These are phyloP conservation scores for Globisporangium sylvaticum DNA, from an alignment of 352 stramenopile species.

Conservation along the genomic window DNA sequence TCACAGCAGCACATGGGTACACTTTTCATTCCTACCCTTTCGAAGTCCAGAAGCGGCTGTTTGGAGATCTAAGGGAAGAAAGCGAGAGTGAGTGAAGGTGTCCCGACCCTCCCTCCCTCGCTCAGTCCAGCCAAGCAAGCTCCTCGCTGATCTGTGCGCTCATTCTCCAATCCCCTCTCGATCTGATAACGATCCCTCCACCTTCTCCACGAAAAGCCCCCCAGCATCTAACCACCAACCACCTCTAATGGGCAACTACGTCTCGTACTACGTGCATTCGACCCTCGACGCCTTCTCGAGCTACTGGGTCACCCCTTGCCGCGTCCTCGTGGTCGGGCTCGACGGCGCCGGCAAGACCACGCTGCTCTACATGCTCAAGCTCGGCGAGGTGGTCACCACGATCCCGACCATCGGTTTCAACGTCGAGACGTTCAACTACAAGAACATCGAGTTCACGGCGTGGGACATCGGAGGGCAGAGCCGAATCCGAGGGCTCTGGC, in stretches of 20 bases:
- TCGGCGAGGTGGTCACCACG: constrained; percentile 57
- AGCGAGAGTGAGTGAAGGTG: too few relatives aligned
- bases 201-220: too few relatives aligned
- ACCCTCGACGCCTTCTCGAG: constrained; percentile 24
- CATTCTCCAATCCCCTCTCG: too few relatives aligned
- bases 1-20: too few relatives aligned
- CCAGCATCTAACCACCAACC: background rate
- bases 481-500: constrained; percentile 65
- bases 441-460: constrained; percentile 70
- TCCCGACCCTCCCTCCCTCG: too few relatives aligned
- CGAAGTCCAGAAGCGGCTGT: too few relatives aligned
- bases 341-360: constrained; percentile 96
- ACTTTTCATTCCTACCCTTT: too few relatives aligned
- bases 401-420: constrained; percentile 82
- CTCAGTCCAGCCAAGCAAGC: too few relatives aligned
- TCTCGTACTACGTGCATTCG: constrained; percentile 28
- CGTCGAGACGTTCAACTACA: constrained; percentile 66
- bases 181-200: too few relatives aligned
- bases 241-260: constrained; percentile 27
- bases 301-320: constrained; percentile 36
- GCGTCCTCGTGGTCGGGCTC: constrained; percentile 84
- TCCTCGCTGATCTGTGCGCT: too few relatives aligned
- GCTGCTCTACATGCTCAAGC: constrained; percentile 88
- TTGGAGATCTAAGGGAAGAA: too few relatives aligned
- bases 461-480: constrained; percentile 82